Base-by-base conservation (phyloP, 2,329 filamentous ascomycete species). In the Dactylellina haptotyla region DNA sequence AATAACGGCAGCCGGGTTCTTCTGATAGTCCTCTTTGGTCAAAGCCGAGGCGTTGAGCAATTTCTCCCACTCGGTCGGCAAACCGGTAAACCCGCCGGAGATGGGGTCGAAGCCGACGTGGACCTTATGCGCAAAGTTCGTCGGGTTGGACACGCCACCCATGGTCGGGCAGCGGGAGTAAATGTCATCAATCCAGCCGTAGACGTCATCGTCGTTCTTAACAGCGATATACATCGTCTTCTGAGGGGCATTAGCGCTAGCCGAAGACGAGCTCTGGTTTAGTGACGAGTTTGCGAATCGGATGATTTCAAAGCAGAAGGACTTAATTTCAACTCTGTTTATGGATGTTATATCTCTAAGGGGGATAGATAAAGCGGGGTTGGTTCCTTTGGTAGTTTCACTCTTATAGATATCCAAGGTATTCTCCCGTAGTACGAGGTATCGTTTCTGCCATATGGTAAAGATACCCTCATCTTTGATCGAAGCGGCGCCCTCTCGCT, bases 161-260 rank as follows among this genome's bases (percentile, higher is more conserved):
- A 98, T 97, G 75, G 92, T 94, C 16, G 95, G 95, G 81, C 94
- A 98, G 76, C 94, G 90, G 78, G 94, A 93, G 80, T 98, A 98
- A 77, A 99, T 96, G 80, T 93, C 92, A 81, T 99, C 95, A 79
- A 98, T 97, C 95, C 95, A 99, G 79, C 96, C 93, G 81, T 99
- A 99, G 61, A 99, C 88, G 77, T 99, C 95, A 79, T 97, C 94
- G 79, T 99, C 95, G 65, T 89, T 90, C 82, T 97, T 96, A 78
- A 98, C 93, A 80, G 91, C 92, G 81, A 97, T 95, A 76, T 95
- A n/a, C n/a, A 97, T 87, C 2, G 92, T 91, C 80, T 91, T 92
- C 69, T 89, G 90, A 6, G 89, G 87, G 32, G 91, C 89, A 76
- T 97, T 94, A 92, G 89, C n/a, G 48, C 91, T 90, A 57, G 89